Evolutionary conservation across 805 yeast species (phyloP).

Genomic region (Cyberlindnera samutprakarnensis): DNA sequence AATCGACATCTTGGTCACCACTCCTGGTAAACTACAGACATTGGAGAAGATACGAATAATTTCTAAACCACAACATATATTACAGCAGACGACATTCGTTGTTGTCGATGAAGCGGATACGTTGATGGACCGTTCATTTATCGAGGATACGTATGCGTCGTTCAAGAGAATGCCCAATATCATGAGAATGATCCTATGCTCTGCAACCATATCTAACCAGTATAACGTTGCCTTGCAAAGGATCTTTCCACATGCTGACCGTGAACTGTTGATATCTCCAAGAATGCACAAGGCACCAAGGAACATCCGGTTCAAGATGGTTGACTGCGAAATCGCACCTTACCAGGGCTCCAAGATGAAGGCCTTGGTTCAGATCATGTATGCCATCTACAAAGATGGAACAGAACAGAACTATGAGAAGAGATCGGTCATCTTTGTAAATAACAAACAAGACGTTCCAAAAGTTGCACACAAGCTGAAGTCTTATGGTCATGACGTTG

Average conservation of each 20-base stretch:
- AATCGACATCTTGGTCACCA: slow-evolving; percentile 75
- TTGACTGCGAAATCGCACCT: slow-evolving; percentile 73
- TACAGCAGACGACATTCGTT: slow-evolving; percentile 45
- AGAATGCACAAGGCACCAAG: slow-evolving; percentile 79
- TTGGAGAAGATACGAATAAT: slow-evolving; percentile 29
- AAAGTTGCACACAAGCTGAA: slow-evolving; percentile 49
- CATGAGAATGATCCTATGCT: slow-evolving; percentile 64
- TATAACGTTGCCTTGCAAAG: slow-evolving; percentile 55
- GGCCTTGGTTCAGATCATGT: slow-evolving; percentile 82
- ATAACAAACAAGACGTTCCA: slow-evolving; percentile 56
- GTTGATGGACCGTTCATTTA: slow-evolving; percentile 74
- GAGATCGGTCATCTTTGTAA: slow-evolving; percentile 79
- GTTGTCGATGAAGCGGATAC: slow-evolving; percentile 95
- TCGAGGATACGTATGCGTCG: slow-evolving; percentile 52
- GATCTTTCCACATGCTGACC: slow-evolving; percentile 56
- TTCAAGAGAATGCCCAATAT: slow-evolving; percentile 45
- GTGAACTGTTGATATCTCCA: slow-evolving; percentile 60
- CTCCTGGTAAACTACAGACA: slow-evolving; percentile 64
- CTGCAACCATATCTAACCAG: slow-evolving; percentile 84
- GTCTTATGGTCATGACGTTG: slow-evolving; percentile 49
- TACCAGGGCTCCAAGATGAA: slow-evolving; percentile 77
- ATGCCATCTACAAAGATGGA: slow-evolving; percentile 78
- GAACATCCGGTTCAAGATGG: slow-evolving; percentile 59
- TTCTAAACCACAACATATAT: slow-evolving; percentile 30
- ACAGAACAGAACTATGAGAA: slow-evolving; percentile 72